Percentiles rank a stretch among this genome's conserved stretches.
phyloP scores from a whole-genome alignment of 345 rosid genomes.

The Rhodomyrtus tomentosa region DNA sequence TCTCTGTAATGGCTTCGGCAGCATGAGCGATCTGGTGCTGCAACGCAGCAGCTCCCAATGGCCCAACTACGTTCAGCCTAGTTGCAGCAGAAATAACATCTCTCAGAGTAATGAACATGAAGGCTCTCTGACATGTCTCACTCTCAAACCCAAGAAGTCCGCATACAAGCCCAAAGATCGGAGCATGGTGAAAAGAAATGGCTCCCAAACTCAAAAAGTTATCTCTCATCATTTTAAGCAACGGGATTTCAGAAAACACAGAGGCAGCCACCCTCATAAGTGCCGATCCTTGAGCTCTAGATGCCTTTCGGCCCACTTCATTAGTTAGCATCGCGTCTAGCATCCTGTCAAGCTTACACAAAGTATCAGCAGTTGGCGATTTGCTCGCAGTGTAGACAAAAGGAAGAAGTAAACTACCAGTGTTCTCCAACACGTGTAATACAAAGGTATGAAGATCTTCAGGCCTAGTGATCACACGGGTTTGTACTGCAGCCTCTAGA shows the following conservation, averaged over 20 bases:
- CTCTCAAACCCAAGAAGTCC: constrained; percentile 62
- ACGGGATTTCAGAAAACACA: constrained; percentile 49
- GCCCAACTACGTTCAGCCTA: constrained; percentile 73
- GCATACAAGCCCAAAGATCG: constrained; percentile 66
- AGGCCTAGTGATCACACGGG: constrained; percentile 33
- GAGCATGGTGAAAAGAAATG: constrained; percentile 63
- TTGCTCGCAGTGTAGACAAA: constrained; percentile 46
- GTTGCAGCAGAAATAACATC: constrained; percentile 83
- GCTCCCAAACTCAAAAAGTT: constrained; percentile 18
- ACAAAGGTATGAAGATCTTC: constrained; percentile 38
- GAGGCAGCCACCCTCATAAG: constrained; percentile 67
- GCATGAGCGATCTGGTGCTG: constrained; percentile 60
- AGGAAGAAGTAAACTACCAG: constrained; percentile 72
- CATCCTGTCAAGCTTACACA: constrained; percentile 32
- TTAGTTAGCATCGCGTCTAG: constrained; percentile 68
- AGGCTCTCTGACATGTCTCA: constrained; percentile 63
- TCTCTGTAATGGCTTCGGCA: constrained; percentile 42
- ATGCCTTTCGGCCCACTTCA: constrained; percentile 64
- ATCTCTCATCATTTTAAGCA: constrained; percentile 41
- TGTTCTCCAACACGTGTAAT: constrained; percentile 47
- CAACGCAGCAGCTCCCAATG: constrained; percentile 63
- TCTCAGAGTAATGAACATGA: constrained; percentile 61
- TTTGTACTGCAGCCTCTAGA: constrained; percentile 75
- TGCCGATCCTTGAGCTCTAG: constrained; percentile 68
- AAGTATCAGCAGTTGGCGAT: constrained; percentile 34